Percentiles rank a stretch among this genome's conserved stretches.
Conservation (phyloP, 2,329 filamentous ascomycete genomes). For the Cladophialophora yegresii region DNA sequence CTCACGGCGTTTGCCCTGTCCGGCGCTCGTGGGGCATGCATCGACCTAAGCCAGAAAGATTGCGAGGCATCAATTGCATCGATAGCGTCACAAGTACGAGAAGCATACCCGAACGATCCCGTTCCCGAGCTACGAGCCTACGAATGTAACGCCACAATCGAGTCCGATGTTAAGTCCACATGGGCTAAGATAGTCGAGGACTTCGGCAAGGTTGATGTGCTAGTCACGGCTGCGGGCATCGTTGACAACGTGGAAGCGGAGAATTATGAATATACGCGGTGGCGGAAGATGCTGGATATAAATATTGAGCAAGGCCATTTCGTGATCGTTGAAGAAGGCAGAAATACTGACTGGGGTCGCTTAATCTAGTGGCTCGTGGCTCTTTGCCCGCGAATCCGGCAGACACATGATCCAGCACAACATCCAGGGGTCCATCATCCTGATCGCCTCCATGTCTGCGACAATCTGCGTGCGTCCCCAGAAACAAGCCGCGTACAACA, state of each 20-base stretch:
- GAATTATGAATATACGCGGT: conserved; percentile 41
- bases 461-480: conserved; percentile 42
- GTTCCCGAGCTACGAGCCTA: conserved; percentile 43
- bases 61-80: conserved; percentile 39
- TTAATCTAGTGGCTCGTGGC: conserved; percentile 67
- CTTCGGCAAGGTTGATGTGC: conserved; percentile 44
- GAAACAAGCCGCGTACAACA: conserved; percentile 45
- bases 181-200: conserved; percentile 41
- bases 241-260: conserved; percentile 43
- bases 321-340: too few species aligned
- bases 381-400: conserved; percentile 81
- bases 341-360: not conserved
- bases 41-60: conserved; percentile 39
- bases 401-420: conserved; percentile 47
- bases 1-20: conserved; percentile 40
- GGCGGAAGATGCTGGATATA: conserved; percentile 43
- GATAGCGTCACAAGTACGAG: conserved; percentile 39
- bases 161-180: conserved; percentile 43
- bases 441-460: conserved; percentile 40
- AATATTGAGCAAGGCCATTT: conserved; percentile 38
- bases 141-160: conserved; percentile 45
- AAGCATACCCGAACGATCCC: conserved; percentile 27
- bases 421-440: conserved; percentile 36
- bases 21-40: conserved; percentile 40
- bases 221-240: conserved; percentile 48